Conservation (phyloP, 495 filamentous ascomycete species). For the Aspergillus biplanus region DNA sequence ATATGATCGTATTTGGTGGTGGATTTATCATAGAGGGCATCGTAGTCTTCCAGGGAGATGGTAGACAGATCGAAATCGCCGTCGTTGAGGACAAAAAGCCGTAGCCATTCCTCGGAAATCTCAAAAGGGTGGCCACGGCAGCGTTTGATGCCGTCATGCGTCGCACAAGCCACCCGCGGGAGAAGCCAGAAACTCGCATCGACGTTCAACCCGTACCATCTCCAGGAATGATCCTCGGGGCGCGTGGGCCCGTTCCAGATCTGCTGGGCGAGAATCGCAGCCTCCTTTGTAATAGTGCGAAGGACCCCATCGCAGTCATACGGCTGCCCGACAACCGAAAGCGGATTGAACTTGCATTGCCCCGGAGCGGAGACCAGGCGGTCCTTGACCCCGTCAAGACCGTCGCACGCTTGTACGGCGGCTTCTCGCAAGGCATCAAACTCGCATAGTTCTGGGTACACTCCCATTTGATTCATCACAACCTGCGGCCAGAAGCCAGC, state of each 20-base stretch:
- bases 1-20: too few relatives aligned
- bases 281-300: not conserved
- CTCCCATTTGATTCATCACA: constrained; percentile 29
- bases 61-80: not conserved
- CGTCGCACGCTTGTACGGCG: constrained; percentile 49
- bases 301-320: not conserved
- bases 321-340: constrained; percentile 48
- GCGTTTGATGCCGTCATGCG: not conserved
- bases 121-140: not conserved
- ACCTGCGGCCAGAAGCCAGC: constrained; percentile 27
- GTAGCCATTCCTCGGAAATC: not conserved
- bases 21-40: too few relatives aligned
- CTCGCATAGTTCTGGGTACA: constrained; percentile 38
- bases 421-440: constrained; percentile 50
- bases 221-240: not conserved
- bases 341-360: constrained; percentile 54
- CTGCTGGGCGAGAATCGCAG: not conserved
- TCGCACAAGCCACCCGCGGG: not conserved
- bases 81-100: not conserved
- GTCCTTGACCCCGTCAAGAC: constrained; percentile 59
- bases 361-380: constrained; percentile 58
- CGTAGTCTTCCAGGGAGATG: too few relatives aligned
- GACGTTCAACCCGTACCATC: constrained; percentile 1
- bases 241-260: constrained; percentile 2
- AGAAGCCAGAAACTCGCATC: constrained; percentile 8